Evolutionary conservation across 495 filamentous ascomycete species (phyloP), one percentile per base, ranked within the genome.

Genomic region (Neurospora sp.): DNA sequence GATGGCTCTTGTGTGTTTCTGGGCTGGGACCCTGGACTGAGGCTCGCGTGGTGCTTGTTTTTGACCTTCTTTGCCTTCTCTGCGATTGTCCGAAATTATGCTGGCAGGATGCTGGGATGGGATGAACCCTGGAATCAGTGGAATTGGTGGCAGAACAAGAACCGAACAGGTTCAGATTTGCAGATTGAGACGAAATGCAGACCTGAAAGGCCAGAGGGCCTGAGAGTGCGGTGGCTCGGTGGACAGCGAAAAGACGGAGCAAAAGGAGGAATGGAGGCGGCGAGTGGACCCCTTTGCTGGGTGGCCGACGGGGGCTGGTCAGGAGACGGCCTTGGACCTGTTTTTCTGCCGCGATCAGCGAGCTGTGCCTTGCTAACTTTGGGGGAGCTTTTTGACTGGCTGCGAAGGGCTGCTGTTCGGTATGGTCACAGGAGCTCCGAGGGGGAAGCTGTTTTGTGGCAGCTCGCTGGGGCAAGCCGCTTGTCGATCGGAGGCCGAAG

Each of bases 261-360:
- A 70, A 22, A 41, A 73, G 42, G 65, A 44, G 45, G 18, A 35
- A 45, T 68, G 40, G 38, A 69, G 71, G 53, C 42, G 71, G 69
- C 18, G 31, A 73, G 53, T 31, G 71, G 71, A 38, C 47, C 65
- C 39, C 39, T 70, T 70, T 45, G 65, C 70, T 71, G 59, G 73
- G 53, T 71, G 53, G 47, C 27, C 42, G 69, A 44, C 44, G 71
- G 70, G 71, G 70, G 74, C 70, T 74, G 77, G 73, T 76, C 75
- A 76, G 75, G 74, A 75, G 75, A 70, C 70, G 69, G 39, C 72
- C 71, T 53, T 69, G 69, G 75, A 70, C 75, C 76, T 73, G 76
- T 76, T 79, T 80, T 73, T 69, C 74, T 77, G 74, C 78, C 76
- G 76, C 77, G 78, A 79, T 79, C 78, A 79, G 78, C 77, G 74